Conservation (phyloP, 805 yeast species). For the Hermanozyma aechmeae region DNA sequence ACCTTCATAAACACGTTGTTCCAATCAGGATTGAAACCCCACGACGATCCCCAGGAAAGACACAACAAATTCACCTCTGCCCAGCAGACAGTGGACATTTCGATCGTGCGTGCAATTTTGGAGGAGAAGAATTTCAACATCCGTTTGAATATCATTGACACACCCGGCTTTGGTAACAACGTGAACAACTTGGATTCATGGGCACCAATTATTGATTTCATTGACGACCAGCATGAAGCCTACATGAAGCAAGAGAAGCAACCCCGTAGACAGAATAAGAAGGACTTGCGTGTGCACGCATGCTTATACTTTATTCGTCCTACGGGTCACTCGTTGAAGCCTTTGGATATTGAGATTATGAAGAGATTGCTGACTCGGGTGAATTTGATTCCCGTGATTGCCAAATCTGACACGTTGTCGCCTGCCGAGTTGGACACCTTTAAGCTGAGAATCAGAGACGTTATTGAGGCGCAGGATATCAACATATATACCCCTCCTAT, state of each 20-base stretch:
- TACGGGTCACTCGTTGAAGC: conserved; percentile 79
- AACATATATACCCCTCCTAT: conserved; percentile 78
- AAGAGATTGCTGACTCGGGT: conserved; percentile 71
- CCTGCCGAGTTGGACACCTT: conserved; percentile 59
- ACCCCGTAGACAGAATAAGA: conserved; percentile 57
- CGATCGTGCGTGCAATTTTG: conserved; percentile 66
- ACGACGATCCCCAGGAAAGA: conserved; percentile 45
- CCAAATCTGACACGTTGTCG: conserved; percentile 80
- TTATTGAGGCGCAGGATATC: conserved; percentile 77
- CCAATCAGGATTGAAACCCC: conserved; percentile 60
- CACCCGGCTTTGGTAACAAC: conserved; percentile 92
- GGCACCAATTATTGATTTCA: conserved; percentile 80
- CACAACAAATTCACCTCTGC: conserved; percentile 45
- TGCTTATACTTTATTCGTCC: conserved; percentile 88
- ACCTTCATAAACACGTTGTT: conserved; percentile 82
- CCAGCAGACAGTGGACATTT: conserved; percentile 68
- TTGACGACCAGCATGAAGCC: conserved; percentile 84
- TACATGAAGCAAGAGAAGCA: conserved; percentile 92
- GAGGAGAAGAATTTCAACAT: conserved; percentile 78
- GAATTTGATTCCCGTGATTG: conserved; percentile 82
- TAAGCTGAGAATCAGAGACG: conserved; percentile 70
- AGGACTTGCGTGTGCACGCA: conserved; percentile 85
- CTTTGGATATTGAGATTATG: conserved; percentile 85
- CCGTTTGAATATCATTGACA: conserved; percentile 74
- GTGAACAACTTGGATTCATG: conserved; percentile 79